Evolutionary conservation across 2,329 filamentous ascomycete species (phyloP).

Genomic region (Penicillium sp.): DNA sequence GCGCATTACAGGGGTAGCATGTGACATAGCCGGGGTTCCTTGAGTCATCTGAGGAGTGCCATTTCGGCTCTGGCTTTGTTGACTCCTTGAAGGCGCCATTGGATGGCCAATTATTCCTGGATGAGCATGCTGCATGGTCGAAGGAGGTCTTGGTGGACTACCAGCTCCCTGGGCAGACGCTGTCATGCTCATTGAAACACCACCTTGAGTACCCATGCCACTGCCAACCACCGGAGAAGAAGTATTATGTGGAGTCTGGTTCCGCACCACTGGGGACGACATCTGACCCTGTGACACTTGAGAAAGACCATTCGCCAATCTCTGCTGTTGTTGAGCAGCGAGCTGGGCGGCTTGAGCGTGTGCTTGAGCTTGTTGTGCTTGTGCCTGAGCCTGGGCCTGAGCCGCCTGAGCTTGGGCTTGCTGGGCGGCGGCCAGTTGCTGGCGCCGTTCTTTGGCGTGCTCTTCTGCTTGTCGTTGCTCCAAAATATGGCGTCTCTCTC

Average conservation of each 20-base stretch:
- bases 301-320: slow-evolving; percentile 43
- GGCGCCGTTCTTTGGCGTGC: slow-evolving; percentile 37
- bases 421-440: slow-evolving; percentile 42
- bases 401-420: slow-evolving; percentile 47
- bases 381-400: slow-evolving; percentile 34
- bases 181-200: slow-evolving; percentile 43
- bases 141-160: slow-evolving; percentile 43
- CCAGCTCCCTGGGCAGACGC: slow-evolving; percentile 44
- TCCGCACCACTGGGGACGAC: slow-evolving; percentile 46
- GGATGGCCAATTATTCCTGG: slow-evolving; percentile 42
- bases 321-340: slow-evolving; percentile 45
- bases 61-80: slow-evolving; percentile 45
- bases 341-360: slow-evolving; percentile 37
- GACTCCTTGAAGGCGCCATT: slow-evolving; percentile 43
- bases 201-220: slow-evolving; percentile 35
- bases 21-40: slow-evolving; percentile 43
- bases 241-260: slow-evolving; percentile 43
- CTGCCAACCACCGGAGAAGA: slow-evolving; percentile 44
- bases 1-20: slow-evolving; percentile 46
- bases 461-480: slow-evolving; percentile 44
- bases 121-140: slow-evolving; percentile 45
- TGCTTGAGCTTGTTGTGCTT: slow-evolving; percentile 40
- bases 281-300: slow-evolving; percentile 37
- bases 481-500: slow-evolving; percentile 45
- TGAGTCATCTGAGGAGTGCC: slow-evolving; percentile 47